These are phyloP conservation scores for Helicostylum pulchrum DNA, from an alignment of 192 early-diverging fungal species.

Conservation along the genomic window DNA sequence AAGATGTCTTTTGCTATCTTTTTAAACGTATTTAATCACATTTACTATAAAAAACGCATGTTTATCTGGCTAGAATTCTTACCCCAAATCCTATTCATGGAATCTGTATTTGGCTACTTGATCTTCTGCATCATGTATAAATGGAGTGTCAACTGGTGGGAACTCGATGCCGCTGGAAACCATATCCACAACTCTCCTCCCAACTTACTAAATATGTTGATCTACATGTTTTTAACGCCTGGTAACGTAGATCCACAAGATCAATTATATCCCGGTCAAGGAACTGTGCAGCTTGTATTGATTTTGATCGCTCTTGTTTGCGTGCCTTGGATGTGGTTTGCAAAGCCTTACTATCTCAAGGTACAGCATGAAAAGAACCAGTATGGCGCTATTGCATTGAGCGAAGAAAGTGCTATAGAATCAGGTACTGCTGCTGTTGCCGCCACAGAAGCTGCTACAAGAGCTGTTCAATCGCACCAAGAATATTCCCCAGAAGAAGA, in stretches of 20 bases:
- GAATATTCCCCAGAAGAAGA: conserved; percentile 40
- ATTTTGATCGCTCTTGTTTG: conserved; percentile 82
- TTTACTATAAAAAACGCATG: conserved; percentile 79
- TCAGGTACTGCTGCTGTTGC: conserved; percentile 29
- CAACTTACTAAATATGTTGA: conserved; percentile 94
- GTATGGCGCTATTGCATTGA: conserved; percentile 49
- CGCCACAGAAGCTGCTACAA: conserved; percentile 29
- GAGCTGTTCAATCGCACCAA: no score
- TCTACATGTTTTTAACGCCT: conserved; percentile 98
- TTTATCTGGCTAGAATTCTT: conserved; percentile 86
- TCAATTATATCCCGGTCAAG: conserved; percentile 86
- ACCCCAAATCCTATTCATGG: conserved; percentile 93
- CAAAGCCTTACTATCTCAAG: conserved; percentile 86
- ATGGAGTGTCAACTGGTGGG: conserved; percentile 92
- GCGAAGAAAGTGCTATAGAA: conserved; percentile 20
- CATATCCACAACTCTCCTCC: conserved; percentile 76
- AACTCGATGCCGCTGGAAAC: conserved; percentile 60
- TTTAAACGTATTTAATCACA: conserved; percentile 85
- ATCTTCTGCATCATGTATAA: conserved; percentile 90
- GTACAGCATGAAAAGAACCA: conserved; percentile 80
- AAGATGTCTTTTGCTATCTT: conserved; percentile 95
- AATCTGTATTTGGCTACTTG: conserved; percentile 96
- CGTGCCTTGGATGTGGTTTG: conserved; percentile 96
- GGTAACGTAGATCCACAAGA: conserved; percentile 70
- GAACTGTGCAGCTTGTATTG: conserved; percentile 73